Evolutionary conservation across 2,329 filamentous ascomycete species (phyloP).

Genomic region (Geoglossum cookeanum): DNA sequence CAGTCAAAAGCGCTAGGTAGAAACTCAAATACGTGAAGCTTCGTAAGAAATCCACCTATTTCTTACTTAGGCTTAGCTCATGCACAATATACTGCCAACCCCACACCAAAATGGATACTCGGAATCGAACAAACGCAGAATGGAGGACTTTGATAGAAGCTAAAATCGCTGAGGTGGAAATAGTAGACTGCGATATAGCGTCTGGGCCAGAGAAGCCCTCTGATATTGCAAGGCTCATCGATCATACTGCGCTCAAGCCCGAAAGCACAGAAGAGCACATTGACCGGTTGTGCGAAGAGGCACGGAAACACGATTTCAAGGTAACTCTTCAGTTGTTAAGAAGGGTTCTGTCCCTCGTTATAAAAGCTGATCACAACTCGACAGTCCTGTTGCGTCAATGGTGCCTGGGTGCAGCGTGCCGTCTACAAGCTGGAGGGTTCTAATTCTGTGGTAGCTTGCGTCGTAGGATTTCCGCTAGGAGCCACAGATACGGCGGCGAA

Average conservation of each 20-base stretch:
- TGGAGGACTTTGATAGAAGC: not conserved
- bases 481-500: not conserved
- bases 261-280: not conserved
- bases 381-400: slow-evolving; percentile 1
- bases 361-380: not conserved
- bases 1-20: too few species aligned
- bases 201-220: too few species aligned
- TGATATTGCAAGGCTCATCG: not conserved
- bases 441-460: not conserved
- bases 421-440: not conserved
- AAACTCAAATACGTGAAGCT: too few species aligned
- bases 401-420: not conserved
- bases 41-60: not conserved
- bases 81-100: not conserved
- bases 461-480: not conserved
- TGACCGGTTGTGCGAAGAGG: not conserved
- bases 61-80: too few species aligned
- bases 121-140: not conserved
- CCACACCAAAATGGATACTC: not conserved
- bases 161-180: not conserved
- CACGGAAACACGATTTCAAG: not conserved
- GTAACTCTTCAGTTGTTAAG: not conserved
- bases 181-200: not conserved
- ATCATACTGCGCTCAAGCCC: not conserved
- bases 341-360: not conserved